Evolutionary conservation across 805 yeast genomes (phyloP), one percentile per base, ranked within the genome.

Genomic region (Scheffersomyces spartinae): DNA sequence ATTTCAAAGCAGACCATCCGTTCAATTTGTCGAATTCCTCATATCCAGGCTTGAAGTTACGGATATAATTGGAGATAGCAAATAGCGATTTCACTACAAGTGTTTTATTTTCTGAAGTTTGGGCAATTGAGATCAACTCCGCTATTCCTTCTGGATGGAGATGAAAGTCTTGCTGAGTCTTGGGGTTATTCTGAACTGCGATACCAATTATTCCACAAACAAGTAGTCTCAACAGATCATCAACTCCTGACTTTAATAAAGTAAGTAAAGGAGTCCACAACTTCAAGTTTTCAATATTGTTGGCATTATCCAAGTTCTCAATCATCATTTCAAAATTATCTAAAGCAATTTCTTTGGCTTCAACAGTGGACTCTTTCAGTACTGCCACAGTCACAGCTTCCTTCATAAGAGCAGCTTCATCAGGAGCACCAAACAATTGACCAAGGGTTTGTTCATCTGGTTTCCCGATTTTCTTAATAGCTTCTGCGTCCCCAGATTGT

Each of bases 271-370:
- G 60, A 13, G 65, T 71, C 98, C 97, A 91, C 34, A 85, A 64
- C 36, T 73, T 71, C 61, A 86, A 46, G 40, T 78, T 80, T 36
- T 81, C 88, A 37, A 88, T 75, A 42, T 84, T 84, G 52, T 88
- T 86, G 13, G 97, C 97, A 49, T 91, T 91, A 50, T 91, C 97
- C 32, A 88, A 52, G 42, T 85, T 85, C 46, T 88, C 97, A 25
- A 91, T 77, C 26, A 88, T 60, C 88, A 86, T 84, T 48, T 88
- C 95, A 42, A 88, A 79, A 47, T 84, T 83, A 36, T 88, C 96
- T 32, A 85, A 68, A 0, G 96, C 94, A 6, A 70, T 68, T 26
- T 76, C 60, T 39, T 78, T 79, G 39, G 65, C 64, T 20, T 79
- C 88, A 13, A 68, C 39, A 6, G 67, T 67, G 3, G 73, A 71